Base-by-base conservation (phyloP, 2,329 filamentous ascomycete genomes). In the Talaromyces sp. region DNA sequence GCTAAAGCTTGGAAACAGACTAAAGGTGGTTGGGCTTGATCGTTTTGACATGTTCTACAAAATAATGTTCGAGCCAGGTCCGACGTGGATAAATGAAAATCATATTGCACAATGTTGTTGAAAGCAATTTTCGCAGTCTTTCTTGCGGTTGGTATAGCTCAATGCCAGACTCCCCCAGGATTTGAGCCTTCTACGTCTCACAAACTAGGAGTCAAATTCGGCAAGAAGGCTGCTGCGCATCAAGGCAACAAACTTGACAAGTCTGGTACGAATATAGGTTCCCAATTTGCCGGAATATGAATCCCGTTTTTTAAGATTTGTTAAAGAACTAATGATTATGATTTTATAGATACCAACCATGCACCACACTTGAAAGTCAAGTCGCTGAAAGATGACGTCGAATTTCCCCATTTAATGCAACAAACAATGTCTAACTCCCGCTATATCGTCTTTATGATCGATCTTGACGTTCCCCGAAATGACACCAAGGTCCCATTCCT, bases 361-460 rank as follows among this genome's bases (percentile, higher is more conserved):
- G 19, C 24, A 49, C 63, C 63, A 13, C 49, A 43, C 33, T 43
- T 65, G 16, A 54, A 58, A n/a, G 11, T 62, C 19, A 62, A 62
- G 22, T 43, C 50, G 4, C 14, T 49, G 11, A 16, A 35, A 37
- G 45, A 64, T 24, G 59, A 52, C 33, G 47, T n/a, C 35, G 27
- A 49, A 33, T 19, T 19, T 31, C 31, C 47, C 47, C 45, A 16
- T 24, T 7, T 14, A 3, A 19, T 43, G 2, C 31, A 50, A 37
- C 49, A n/a, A 13, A 3, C 13, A 1, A n/a, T 14, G 37, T 49
- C 35, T 13, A 24, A 59, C 13, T 41, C 24, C 6, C 63, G 52
- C 14, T 65, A 65, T 33, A 61, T 65, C 1, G 41, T 58, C 31
- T 57, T 65, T 31, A 65, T 65, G 63, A 58, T 65, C 22, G 63